A percentile compares a stretch with the other conserved stretches of the same genome.
Evolutionary conservation across 257 asterid species (phyloP).

Genomic region (Nicotiana undulata): DNA sequence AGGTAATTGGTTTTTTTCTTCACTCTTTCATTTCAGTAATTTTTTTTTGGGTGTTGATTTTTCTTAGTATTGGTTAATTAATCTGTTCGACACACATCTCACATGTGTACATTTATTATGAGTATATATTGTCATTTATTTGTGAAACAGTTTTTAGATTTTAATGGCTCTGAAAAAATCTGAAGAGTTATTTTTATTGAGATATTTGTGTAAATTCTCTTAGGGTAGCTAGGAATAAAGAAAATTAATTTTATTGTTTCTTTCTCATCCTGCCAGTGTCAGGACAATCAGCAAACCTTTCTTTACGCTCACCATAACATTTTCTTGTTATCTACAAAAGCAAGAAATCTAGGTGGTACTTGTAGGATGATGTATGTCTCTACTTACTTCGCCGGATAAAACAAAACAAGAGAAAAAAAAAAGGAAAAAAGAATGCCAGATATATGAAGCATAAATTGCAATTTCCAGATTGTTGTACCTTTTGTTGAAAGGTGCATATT

Average conservation of each 20-base stretch:
- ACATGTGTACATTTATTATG: neutral
- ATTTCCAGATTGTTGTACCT: neutral
- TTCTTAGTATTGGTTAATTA: too few species aligned
- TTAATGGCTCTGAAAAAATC: neutral
- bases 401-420: too few species aligned
- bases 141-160: neutral
- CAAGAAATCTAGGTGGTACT: neutral
- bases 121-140: neutral
- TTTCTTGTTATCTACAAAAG: neutral
- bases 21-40: neutral
- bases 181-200: neutral
- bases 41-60: too few species aligned
- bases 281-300: too few species aligned
- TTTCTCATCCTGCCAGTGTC: neutral
- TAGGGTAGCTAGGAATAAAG: neutral
- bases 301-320: too few species aligned
- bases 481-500: neutral
- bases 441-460: neutral
- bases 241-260: neutral
- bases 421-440: neutral
- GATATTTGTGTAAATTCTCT: neutral
- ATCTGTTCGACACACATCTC: neutral
- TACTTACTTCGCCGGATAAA: too few species aligned
- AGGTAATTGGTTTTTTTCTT: slow-evolving; percentile 22
- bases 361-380: neutral